phyloP scores from a whole-genome alignment of 208 protist genomes.

The Naegleria gruberi region DNA sequence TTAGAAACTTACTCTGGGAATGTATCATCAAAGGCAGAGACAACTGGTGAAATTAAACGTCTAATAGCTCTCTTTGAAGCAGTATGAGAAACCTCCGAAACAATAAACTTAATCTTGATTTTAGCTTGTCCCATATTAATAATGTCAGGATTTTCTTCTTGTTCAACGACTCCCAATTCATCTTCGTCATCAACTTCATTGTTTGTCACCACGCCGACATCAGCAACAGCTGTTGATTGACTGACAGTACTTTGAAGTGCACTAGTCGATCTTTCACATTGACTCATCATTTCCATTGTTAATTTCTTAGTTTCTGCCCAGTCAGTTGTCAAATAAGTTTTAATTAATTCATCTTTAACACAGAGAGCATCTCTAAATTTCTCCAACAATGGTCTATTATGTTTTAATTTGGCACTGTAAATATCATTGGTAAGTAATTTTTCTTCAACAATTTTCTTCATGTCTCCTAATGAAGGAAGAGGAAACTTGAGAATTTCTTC shows the following conservation, averaged over 20 bases:
- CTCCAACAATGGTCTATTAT: background rate
- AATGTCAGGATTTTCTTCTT: background rate
- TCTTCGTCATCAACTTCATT: background rate
- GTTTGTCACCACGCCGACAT: background rate
- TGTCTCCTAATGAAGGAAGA: background rate
- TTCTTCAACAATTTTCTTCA: background rate
- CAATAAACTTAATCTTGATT: conserved; percentile 14
- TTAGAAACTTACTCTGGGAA: background rate
- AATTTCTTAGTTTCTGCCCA: background rate
- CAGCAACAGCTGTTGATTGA: background rate
- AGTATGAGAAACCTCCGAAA: conserved; percentile 2
- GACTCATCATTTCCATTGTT: background rate
- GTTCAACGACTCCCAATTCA: background rate
- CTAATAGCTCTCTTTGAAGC: background rate
- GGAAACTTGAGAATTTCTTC: background rate
- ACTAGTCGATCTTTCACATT: background rate
- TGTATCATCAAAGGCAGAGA: background rate
- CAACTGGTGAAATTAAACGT: background rate
- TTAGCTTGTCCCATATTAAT: background rate
- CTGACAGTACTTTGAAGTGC: background rate
- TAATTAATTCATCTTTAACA: background rate
- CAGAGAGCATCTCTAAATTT: background rate
- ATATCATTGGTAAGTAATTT: background rate
- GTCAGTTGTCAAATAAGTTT: background rate
- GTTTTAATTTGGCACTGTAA: background rate